phyloP scores from a whole-genome alignment of 345 rosid species.

The Citrus inodora region DNA sequence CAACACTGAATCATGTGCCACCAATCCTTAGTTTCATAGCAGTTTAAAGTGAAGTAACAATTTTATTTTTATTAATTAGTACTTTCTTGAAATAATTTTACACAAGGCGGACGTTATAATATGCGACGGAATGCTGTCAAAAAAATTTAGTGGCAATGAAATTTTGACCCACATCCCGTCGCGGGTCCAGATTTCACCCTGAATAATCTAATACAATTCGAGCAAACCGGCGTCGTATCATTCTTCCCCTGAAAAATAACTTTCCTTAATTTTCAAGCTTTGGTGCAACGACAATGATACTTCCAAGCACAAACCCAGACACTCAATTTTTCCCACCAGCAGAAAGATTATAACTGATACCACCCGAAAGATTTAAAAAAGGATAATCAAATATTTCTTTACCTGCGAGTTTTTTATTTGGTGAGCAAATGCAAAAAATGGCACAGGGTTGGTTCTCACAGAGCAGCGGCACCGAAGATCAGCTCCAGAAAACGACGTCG shows the following conservation, averaged over 20 bases:
- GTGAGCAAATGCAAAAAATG: slow-evolving; percentile 28
- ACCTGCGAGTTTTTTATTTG: neutral
- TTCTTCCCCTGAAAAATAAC: neutral
- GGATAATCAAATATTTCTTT: too few species aligned
- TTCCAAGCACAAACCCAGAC: neutral
- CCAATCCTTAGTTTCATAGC: too few species aligned
- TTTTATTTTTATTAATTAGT: too few species aligned
- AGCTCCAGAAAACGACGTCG: slow-evolving; percentile 31
- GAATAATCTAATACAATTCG: neutral
- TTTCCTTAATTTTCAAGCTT: neutral
- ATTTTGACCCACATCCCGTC: too few species aligned
- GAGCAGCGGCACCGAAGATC: slow-evolving; percentile 32
- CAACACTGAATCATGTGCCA: too few species aligned
- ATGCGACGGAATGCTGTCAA: too few species aligned
- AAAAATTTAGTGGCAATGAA: too few species aligned
- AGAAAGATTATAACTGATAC: neutral
- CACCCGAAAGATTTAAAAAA: neutral
- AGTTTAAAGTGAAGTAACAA: too few species aligned
- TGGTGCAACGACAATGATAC: neutral
- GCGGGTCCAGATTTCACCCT: too few species aligned
- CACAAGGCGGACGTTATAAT: too few species aligned
- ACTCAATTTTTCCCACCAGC: neutral
- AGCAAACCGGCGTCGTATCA: neutral
- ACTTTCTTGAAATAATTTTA: too few species aligned
- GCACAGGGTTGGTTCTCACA: slow-evolving; percentile 64